A percentile compares a stretch with the other conserved stretches of the same genome.
These are phyloP conservation scores for Oryza brachyantha DNA, from an alignment of 176 grass and related monocot genomes.

Conservation along the genomic window DNA sequence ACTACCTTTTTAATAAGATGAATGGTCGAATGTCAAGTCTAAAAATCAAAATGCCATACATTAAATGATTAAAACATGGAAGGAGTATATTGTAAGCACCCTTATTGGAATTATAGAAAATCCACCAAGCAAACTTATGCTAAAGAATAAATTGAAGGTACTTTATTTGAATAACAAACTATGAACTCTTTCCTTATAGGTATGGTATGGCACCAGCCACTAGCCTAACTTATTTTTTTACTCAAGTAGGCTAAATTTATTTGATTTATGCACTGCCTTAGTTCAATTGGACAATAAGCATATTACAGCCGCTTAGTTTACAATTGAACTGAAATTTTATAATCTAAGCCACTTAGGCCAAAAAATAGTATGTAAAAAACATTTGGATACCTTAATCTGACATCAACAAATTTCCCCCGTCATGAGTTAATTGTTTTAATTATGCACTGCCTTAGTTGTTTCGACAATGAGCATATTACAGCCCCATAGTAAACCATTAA, in stretches of 20 bases:
- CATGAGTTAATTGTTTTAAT: not conserved
- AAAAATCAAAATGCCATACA: too few species aligned
- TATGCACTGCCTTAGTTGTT: not conserved
- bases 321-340: not conserved
- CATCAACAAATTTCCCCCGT: constrained; percentile 68
- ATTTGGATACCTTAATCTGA: constrained; percentile 81
- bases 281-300: not conserved
- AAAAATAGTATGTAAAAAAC: not conserved
- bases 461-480: not conserved
- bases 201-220: not conserved
- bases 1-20: too few species aligned
- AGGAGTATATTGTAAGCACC: not conserved
- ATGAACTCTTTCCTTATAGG: not conserved
- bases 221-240: not conserved
- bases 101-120: not conserved
- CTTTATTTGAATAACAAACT: not conserved
- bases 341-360: not conserved
- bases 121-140: not conserved
- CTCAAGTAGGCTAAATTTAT: not conserved
- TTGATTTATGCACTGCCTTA: not conserved
- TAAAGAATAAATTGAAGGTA: constrained; percentile 7
- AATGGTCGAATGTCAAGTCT: too few species aligned
- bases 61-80: too few species aligned
- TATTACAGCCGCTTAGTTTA: not conserved
- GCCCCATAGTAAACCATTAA: not conserved